Conservation (phyloP, 805 yeast species). For the Sungouiozyma intestinalis region DNA sequence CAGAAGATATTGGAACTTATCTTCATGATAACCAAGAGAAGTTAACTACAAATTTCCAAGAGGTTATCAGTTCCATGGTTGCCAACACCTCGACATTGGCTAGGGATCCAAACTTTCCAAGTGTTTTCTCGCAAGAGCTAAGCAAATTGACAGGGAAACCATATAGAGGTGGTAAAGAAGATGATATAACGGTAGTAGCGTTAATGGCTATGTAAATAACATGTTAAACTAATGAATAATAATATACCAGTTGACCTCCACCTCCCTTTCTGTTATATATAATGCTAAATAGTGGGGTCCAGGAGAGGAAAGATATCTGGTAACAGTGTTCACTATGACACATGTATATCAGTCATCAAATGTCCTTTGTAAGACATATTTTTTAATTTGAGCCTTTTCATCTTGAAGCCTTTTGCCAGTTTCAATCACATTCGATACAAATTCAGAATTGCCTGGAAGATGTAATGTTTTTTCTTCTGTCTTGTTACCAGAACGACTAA, state of each 20-base stretch:
- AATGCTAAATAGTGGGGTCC: too few species aligned
- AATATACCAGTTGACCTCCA: neutral
- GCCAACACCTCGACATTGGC: slow-evolving; percentile 57
- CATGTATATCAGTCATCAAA: slow-evolving; percentile 20
- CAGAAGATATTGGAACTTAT: slow-evolving; percentile 60
- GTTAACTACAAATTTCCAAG: slow-evolving; percentile 30
- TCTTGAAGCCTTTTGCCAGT: slow-evolving; percentile 40
- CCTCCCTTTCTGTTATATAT: neutral
- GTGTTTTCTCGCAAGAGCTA: slow-evolving; percentile 72
- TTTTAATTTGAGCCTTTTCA: slow-evolving; percentile 49
- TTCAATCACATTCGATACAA: slow-evolving; percentile 42
- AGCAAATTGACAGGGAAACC: slow-evolving; percentile 9
- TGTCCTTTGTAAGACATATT: slow-evolving; percentile 36
- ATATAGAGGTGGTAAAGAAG: slow-evolving; percentile 89
- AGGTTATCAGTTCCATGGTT: slow-evolving; percentile 48
- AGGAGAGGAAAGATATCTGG: neutral
- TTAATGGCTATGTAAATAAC: slow-evolving; percentile 41
- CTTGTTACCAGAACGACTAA: slow-evolving; percentile 45
- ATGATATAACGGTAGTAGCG: slow-evolving; percentile 79
- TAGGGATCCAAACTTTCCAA: slow-evolving; percentile 60
- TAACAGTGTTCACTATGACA: neutral
- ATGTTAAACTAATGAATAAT: too few species aligned
- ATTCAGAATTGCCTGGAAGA: slow-evolving; percentile 44
- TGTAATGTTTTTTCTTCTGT: slow-evolving; percentile 34
- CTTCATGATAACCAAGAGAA: slow-evolving; percentile 39